phyloP scores from a whole-genome alignment of 331 rosid species.

The Ulmus americana region DNA sequence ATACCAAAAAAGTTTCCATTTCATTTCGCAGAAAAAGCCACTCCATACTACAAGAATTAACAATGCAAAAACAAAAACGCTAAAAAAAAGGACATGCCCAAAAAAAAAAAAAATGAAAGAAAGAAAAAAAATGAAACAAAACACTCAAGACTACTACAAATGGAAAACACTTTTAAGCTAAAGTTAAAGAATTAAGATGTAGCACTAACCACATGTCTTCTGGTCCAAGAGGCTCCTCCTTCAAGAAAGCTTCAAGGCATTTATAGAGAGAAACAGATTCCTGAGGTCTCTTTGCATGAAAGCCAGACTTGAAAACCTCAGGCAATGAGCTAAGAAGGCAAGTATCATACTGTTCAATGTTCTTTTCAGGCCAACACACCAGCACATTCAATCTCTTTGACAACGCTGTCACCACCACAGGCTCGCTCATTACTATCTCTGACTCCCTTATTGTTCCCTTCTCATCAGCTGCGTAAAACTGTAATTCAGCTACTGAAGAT shows the following conservation, averaged over 20 bases:
- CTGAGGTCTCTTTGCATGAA: conserved; percentile 63
- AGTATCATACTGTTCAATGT: conserved; percentile 47
- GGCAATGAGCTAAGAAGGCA: conserved; percentile 55
- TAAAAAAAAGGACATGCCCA: background rate
- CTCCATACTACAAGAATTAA: background rate
- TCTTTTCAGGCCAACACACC: conserved; percentile 78
- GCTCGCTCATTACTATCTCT: conserved; percentile 50
- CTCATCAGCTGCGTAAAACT: conserved; percentile 69
- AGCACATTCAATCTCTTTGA: conserved; percentile 49
- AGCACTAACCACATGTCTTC: conserved; percentile 97
- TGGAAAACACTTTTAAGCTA: conserved; percentile 1
- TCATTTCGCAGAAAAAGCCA: background rate
- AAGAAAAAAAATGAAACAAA: conserved; percentile 1
- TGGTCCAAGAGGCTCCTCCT: conserved; percentile 98
- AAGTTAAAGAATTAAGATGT: conserved; percentile 20
- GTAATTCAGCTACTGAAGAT: conserved; percentile 42
- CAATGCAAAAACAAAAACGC: background rate
- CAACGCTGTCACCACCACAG: conserved; percentile 37
- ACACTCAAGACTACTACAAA: background rate
- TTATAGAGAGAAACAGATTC: conserved; percentile 79
- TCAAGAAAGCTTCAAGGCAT: conserved; percentile 97
- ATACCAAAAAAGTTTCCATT: background rate
- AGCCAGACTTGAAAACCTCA: conserved; percentile 80
- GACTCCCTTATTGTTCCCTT: conserved; percentile 55
- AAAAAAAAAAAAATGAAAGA: background rate